Conservation (phyloP, 1,284 basidiomycete genomes). For the Inonotus obliquus region DNA sequence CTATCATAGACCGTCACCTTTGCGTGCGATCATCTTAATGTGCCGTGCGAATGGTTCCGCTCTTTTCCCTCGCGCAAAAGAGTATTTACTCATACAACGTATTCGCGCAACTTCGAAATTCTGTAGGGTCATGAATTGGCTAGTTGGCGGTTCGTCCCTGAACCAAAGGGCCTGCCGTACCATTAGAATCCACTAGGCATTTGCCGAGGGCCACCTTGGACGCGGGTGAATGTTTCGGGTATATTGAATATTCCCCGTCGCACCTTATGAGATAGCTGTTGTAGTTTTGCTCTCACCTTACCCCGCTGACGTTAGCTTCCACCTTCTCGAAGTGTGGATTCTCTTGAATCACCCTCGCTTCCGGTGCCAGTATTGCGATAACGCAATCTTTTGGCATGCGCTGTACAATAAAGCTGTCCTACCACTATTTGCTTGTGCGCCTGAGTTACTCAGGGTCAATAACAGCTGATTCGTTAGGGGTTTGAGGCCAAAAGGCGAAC, state of each 20-base stretch:
- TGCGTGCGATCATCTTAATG: too few species aligned
- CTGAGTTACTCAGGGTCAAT: background rate
- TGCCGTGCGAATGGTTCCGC: background rate
- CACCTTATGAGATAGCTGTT: background rate
- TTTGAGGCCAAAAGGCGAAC: background rate
- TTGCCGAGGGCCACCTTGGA: background rate
- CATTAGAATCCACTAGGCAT: background rate
- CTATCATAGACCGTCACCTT: too few species aligned
- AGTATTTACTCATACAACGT: background rate
- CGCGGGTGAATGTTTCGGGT: background rate
- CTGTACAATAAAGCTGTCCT: background rate
- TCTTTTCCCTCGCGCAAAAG: conserved; percentile 1
- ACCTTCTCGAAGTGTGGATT: background rate
- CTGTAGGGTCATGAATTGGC: background rate
- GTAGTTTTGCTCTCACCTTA: background rate
- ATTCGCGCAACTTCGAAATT: background rate
- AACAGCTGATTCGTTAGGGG: background rate
- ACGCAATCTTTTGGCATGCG: background rate
- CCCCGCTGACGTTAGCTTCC: background rate
- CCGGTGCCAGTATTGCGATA: background rate
- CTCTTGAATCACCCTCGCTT: background rate
- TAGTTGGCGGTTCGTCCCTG: background rate
- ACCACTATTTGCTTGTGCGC: background rate
- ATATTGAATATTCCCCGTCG: background rate
- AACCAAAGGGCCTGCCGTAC: background rate